A percentile compares a stretch with the other conserved stretches of the same genome.
Conservation (phyloP, 495 filamentous ascomycete genomes). For the Neurospora sp. region DNA sequence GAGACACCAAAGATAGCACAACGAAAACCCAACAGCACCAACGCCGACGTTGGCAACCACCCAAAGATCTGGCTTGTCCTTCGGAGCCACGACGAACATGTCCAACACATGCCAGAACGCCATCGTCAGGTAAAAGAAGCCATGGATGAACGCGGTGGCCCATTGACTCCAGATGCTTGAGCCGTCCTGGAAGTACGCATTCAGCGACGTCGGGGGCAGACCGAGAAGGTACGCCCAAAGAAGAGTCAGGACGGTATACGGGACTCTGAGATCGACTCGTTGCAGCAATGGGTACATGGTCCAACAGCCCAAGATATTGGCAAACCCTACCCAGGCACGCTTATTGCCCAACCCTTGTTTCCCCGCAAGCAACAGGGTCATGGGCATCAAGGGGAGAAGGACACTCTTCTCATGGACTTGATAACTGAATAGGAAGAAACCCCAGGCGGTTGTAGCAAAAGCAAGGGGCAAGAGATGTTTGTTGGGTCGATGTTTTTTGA, state of each 20-base stretch:
- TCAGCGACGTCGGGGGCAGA: constrained; percentile 64
- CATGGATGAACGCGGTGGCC: constrained; percentile 57
- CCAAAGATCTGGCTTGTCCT: constrained; percentile 83
- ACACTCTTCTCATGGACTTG: constrained; percentile 98
- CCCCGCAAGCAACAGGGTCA: constrained; percentile 74
- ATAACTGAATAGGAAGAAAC: constrained; percentile 93
- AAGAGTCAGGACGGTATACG: constrained; percentile 71
- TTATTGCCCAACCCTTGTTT: constrained; percentile 63
- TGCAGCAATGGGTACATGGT: constrained; percentile 86
- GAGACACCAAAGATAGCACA: constrained; percentile 87
- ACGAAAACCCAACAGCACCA: constrained; percentile 71
- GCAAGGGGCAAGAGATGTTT: constrained; percentile 69
- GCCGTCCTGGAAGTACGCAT: constrained; percentile 48
- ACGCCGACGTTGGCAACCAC: constrained; percentile 80
- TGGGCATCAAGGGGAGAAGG: constrained; percentile 79
- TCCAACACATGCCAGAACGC: constrained; percentile 71
- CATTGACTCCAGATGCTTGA: constrained; percentile 36
- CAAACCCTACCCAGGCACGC: constrained; percentile 85
- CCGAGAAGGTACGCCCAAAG: constrained; percentile 89
- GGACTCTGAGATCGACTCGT: constrained; percentile 71
- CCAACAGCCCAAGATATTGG: constrained; percentile 85
- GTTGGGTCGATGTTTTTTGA: constrained; percentile 56
- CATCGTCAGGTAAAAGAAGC: constrained; percentile 66
- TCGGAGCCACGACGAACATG: constrained; percentile 51
- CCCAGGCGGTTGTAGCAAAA: constrained; percentile 78